Percentiles rank a stretch among this genome's conserved stretches.
Evolutionary conservation across 257 asterid species (phyloP).

Genomic region (Rubia yunnanensis): DNA sequence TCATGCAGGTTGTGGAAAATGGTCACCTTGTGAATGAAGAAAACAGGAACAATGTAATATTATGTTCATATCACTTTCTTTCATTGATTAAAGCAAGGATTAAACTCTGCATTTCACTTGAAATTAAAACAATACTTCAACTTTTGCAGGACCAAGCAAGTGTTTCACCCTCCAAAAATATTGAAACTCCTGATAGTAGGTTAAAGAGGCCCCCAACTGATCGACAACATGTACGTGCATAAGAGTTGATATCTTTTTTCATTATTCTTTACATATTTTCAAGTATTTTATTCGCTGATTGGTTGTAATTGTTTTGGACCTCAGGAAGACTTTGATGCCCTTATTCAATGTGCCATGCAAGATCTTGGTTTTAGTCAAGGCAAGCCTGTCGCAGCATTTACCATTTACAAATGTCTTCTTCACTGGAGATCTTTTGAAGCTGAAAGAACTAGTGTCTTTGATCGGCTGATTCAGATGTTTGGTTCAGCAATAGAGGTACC

Average conservation of each 20-base stretch:
- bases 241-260: constrained; percentile 9
- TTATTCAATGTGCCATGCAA: constrained; percentile 77
- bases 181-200: constrained; percentile 79
- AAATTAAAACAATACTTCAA: constrained; percentile 7
- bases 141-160: constrained; percentile 51
- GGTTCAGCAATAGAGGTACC: constrained; percentile 95
- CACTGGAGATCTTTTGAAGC: constrained; percentile 99
- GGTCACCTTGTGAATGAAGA: constrained; percentile 66
- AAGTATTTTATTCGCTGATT: constrained; percentile 10
- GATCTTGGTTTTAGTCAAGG: constrained; percentile 97
- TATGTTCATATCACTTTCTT: constrained; percentile 13
- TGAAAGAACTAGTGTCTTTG: constrained; percentile 94
- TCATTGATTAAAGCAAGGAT: constrained; percentile 12
- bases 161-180: constrained; percentile 41
- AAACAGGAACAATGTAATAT: constrained; percentile 39
- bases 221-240: constrained; percentile 62
- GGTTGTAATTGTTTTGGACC: constrained; percentile 11
- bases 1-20: constrained; percentile 62
- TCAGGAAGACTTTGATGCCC: constrained; percentile 97
- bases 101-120: constrained; percentile 7
- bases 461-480: constrained; percentile 94
- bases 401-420: constrained; percentile 92
- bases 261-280: neutral
- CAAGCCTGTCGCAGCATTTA: constrained; percentile 96
- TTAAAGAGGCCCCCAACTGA: constrained; percentile 76